phyloP scores from a whole-genome alignment of 768 basidiomycete species.

The Suillus subluteus region DNA sequence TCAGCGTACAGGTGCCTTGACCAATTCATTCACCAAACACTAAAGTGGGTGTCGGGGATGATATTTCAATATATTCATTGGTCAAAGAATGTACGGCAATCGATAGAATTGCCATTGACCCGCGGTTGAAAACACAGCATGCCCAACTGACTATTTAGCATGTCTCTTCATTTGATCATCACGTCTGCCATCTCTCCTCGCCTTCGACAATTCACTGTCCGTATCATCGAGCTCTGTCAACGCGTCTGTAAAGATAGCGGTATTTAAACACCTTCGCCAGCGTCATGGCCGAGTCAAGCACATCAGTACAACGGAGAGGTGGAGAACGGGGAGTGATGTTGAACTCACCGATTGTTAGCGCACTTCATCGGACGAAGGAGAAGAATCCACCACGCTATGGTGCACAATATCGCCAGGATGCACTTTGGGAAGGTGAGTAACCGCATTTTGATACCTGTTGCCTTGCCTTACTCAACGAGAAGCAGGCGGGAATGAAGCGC shows the following conservation, averaged over 20 bases:
- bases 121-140: background rate
- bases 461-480: background rate
- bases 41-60: too few relatives aligned
- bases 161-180: background rate
- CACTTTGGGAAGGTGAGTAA: constrained; percentile 1
- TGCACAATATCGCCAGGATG: background rate
- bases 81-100: too few relatives aligned
- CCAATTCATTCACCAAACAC: too few relatives aligned
- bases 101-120: background rate
- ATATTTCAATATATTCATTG: too few relatives aligned
- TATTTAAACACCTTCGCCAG: background rate
- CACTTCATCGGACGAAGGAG: background rate
- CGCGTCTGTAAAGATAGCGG: too few relatives aligned
- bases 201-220: background rate
- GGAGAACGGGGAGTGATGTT: background rate
- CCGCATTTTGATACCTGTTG: too few relatives aligned
- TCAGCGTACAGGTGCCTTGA: too few relatives aligned
- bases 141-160: background rate
- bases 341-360: background rate
- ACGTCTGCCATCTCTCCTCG: background rate
- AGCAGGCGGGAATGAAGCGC: too few relatives aligned
- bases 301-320: background rate
- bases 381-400: background rate
- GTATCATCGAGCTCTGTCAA: background rate
- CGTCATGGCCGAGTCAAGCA: background rate